Percentiles rank a stretch among this genome's conserved stretches.
Evolutionary conservation across 805 yeast genomes (phyloP).

Genomic region (Candida ficus): DNA sequence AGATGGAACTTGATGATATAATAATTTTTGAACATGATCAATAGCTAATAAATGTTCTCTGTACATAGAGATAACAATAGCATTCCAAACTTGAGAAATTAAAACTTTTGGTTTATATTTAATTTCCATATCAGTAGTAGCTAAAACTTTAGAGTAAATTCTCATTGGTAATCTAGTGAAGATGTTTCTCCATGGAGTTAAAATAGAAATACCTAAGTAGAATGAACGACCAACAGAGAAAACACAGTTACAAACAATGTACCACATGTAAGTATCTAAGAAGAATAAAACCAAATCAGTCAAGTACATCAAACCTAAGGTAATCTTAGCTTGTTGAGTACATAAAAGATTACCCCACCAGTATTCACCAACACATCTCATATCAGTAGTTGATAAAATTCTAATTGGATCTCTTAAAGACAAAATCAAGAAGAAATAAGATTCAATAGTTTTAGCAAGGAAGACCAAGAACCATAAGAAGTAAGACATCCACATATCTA

Average conservation of each 20-base stretch:
- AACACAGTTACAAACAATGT: conserved; percentile 88
- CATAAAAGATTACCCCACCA: conserved; percentile 81
- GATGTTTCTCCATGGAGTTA: conserved; percentile 99
- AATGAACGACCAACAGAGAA: conserved; percentile 97
- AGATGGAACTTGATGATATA: conserved; percentile 97
- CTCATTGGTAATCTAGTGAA: conserved; percentile 98
- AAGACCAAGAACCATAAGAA: conserved; percentile 87
- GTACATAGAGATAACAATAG: conserved; percentile 98
- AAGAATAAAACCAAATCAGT: conserved; percentile 94
- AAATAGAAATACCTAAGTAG: conserved; percentile 96
- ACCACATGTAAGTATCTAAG: conserved; percentile 99
- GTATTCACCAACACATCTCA: conserved; percentile 95
- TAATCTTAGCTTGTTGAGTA: conserved; percentile 80
- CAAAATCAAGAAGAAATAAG: conserved; percentile 85
- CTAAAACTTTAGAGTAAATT: conserved; percentile 94
- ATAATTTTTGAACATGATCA: conserved; percentile 95
- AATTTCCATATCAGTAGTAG: conserved; percentile 98
- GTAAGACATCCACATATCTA: conserved; percentile 96
- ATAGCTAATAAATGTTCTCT: conserved; percentile 97
- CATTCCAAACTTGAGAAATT: conserved; percentile 98
- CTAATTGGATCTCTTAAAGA: conserved; percentile 94
- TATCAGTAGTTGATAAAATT: conserved; percentile 71
- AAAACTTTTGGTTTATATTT: conserved; percentile 98
- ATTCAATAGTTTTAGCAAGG: conserved; percentile 83
- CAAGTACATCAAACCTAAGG: conserved; percentile 85